Evolutionary conservation across 495 filamentous ascomycete genomes (phyloP).

Genomic region (Bacidia rubella): DNA sequence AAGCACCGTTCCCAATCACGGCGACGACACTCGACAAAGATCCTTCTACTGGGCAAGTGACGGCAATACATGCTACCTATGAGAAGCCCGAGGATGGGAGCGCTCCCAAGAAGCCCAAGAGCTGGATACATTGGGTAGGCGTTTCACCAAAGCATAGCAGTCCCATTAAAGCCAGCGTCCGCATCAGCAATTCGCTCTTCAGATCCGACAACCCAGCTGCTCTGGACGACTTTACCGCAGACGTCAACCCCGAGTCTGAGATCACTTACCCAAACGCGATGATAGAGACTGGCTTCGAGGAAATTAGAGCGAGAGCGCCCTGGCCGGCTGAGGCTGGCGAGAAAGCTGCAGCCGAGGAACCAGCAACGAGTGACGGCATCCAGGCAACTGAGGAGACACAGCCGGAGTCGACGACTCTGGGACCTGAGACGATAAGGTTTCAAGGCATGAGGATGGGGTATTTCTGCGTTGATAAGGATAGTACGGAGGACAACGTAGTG

Average conservation of each 20-base stretch:
- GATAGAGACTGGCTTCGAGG: constrained; percentile 75
- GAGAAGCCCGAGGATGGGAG: constrained; percentile 39
- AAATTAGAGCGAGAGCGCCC: constrained; percentile 57
- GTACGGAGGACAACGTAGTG: constrained; percentile 60
- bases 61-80: constrained; percentile 49
- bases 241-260: constrained; percentile 79
- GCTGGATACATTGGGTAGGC: constrained; percentile 84
- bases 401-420: constrained; percentile 11
- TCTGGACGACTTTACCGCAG: constrained; percentile 63
- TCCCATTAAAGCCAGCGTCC: constrained; percentile 63
- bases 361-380: background rate
- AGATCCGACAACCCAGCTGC: constrained; percentile 64
- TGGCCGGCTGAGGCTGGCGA: constrained; percentile 50
- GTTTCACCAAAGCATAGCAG: constrained; percentile 42
- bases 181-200: constrained; percentile 75
- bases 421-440: constrained; percentile 69
- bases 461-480: constrained; percentile 71
- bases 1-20: constrained; percentile 70
- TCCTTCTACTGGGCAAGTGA: constrained; percentile 50
- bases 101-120: constrained; percentile 62
- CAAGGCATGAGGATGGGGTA: constrained; percentile 87
- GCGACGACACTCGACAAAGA: constrained; percentile 67
- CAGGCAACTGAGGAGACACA: too few relatives aligned
- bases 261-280: constrained; percentile 62
- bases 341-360: constrained; percentile 6